Evolutionary conservation across 1,284 basidiomycete species (phyloP).

Genomic region (Trametes pubescens): DNA sequence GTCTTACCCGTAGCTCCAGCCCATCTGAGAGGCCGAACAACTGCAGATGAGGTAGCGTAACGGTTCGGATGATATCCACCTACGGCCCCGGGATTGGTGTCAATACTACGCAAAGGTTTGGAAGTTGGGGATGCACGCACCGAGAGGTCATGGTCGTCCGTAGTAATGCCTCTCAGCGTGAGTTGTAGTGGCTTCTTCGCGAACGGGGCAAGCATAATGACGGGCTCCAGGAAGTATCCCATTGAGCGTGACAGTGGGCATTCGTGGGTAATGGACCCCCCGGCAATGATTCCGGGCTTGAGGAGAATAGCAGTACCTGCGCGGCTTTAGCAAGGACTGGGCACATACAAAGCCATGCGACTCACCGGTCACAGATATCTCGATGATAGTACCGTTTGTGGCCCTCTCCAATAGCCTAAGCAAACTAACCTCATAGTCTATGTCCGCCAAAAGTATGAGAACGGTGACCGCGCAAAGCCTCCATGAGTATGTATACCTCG

Average conservation of each 20-base stretch:
- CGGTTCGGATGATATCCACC: constrained; percentile 93
- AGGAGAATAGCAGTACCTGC: constrained; percentile 89
- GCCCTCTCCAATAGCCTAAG: constrained; percentile 90
- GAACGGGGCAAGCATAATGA: constrained; percentile 93
- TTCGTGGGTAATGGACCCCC: constrained; percentile 86
- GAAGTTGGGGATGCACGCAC: constrained; percentile 53
- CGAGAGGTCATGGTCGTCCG: constrained; percentile 88
- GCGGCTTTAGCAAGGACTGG: neutral
- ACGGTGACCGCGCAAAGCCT: neutral
- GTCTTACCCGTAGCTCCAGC: constrained; percentile 79
- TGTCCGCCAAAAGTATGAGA: constrained; percentile 1
- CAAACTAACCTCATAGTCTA: constrained; percentile 95
- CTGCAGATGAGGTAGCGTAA: constrained; percentile 91
- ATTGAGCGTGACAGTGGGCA: constrained; percentile 89
- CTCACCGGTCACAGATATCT: constrained; percentile 95
- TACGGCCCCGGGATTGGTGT: constrained; percentile 40
- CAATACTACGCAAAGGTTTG: constrained; percentile 1
- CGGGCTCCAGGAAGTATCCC: constrained; percentile 94
- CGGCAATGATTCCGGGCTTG: constrained; percentile 92
- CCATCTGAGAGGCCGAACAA: constrained; percentile 91
- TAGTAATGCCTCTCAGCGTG: constrained; percentile 90
- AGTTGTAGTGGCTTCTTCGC: constrained; percentile 88
- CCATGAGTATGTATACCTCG: constrained; percentile 61
- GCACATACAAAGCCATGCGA: constrained; percentile 8
- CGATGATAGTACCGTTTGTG: constrained; percentile 95